Conservation (phyloP, 306 rosid species). For the Oxytropis ochrocephala region DNA sequence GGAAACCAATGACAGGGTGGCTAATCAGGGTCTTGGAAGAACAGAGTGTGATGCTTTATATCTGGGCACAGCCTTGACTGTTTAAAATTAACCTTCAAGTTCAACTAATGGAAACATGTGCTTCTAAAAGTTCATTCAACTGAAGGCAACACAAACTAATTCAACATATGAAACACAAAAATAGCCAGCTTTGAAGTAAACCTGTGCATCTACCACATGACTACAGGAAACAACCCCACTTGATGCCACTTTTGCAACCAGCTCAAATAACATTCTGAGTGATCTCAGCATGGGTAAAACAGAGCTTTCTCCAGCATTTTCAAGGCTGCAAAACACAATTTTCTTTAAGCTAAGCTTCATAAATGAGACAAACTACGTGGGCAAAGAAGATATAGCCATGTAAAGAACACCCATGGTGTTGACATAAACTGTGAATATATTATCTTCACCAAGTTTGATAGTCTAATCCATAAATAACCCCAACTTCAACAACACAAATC, state of each 20-base stretch:
- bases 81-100: constrained; percentile 5
- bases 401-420: background rate
- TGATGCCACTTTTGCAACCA: constrained; percentile 43
- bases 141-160: background rate
- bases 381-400: background rate
- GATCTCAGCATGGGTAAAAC: constrained; percentile 83
- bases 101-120: constrained; percentile 1
- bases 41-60: background rate
- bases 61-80: background rate
- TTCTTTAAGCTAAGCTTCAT: constrained; percentile 14
- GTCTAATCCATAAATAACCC: constrained; percentile 4
- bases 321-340: constrained; percentile 59
- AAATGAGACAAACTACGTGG: background rate
- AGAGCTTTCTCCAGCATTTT: constrained; percentile 92
- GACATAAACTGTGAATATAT: background rate
- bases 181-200: constrained; percentile 26
- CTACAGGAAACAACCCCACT: constrained; percentile 37
- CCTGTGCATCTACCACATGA: constrained; percentile 59
- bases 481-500: background rate
- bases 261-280: constrained; percentile 61
- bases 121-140: constrained; percentile 3
- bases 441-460: background rate
- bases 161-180: background rate
- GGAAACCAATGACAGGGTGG: background rate
- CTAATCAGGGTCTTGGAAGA: background rate